phyloP scores from a whole-genome alignment of 345 rosid species.

The Lepidium aucheri region DNA sequence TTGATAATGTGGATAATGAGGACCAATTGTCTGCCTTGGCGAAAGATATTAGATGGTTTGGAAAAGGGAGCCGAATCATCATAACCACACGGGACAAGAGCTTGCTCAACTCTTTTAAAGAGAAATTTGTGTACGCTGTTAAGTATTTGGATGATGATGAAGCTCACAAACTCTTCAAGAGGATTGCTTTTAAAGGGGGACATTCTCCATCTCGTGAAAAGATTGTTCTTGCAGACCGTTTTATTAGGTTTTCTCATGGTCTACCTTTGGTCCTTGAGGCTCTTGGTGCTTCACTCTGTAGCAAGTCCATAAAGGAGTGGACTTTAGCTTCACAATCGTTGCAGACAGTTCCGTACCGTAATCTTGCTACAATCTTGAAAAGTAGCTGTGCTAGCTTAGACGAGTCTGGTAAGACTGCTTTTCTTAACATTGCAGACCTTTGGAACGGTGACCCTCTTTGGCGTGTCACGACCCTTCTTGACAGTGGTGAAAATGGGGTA shows the following conservation, averaged over 20 bases:
- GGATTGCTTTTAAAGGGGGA: neutral
- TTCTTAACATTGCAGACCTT: constrained; percentile 1
- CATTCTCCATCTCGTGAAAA: neutral
- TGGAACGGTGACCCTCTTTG: neutral
- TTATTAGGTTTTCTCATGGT: neutral
- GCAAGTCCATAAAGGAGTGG: neutral
- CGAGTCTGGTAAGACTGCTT: neutral
- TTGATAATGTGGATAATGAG: constrained; percentile 5
- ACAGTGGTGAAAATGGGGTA: neutral
- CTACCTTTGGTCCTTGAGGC: neutral
- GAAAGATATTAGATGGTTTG: neutral
- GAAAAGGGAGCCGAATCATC: constrained; percentile 6
- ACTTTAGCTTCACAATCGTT: neutral
- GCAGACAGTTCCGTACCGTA: neutral
- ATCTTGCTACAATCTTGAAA: neutral
- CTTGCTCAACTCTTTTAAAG: neutral
- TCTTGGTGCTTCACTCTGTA: neutral
- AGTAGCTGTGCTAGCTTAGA: neutral
- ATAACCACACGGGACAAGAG: constrained; percentile 12
- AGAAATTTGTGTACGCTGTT: neutral
- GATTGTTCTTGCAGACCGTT: neutral
- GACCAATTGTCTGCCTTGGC: neutral
- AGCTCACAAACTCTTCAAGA: neutral
- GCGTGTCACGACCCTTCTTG: neutral
- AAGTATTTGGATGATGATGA: neutral